Evolutionary conservation across 768 basidiomycete species (phyloP), one percentile per base, ranked within the genome.

Genomic region (Boletus patriciae): DNA sequence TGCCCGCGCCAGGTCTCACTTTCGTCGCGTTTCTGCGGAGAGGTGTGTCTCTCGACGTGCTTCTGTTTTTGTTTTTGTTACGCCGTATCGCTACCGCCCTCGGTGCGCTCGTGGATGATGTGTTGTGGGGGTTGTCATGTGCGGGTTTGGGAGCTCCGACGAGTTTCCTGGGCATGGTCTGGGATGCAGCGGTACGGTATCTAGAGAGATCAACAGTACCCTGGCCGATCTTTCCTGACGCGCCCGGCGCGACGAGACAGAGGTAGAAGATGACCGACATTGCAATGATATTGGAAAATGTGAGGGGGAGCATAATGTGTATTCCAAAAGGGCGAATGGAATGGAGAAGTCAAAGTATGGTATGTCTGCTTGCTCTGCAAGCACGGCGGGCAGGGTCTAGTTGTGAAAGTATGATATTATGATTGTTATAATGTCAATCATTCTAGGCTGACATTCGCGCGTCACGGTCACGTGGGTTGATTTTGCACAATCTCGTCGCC

Each of bases 381-480:
- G 51, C 19, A 21, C 40, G n/a, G 58, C 54, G 55, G 37, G 47
- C 23, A 48, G 34, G 13, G 21, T 44, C 9, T 27, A 23, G 44
- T 21, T 44, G 15, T 15, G n/a, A 5, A 23, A 46, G 18, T 23
- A 38, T 13, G 54, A 38, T n/a, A 27, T 42, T 57, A 25, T 29
- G 29, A 29, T 9, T 29, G 8, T 29, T 29, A 9, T 29, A 10
- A 27, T 29, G 27, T 29, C 27, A 29, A 29, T 29, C 27, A 29
- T 49, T 36, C 7, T 31, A 12, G n/a, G 27, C 31, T 29, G 36
- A 11, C 46, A 12, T 6, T 13, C 8, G 37, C 62, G 63, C 53
- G 55, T 54, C 40, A 13, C 27, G 36, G 55, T 68, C 65, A 68
- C 65, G 65, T 66, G 65, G 3, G 45, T 45, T 67, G 55, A 65